Base-by-base conservation (phyloP, 2,329 filamentous ascomycete species). In the Sclerotinia nivalis region DNA sequence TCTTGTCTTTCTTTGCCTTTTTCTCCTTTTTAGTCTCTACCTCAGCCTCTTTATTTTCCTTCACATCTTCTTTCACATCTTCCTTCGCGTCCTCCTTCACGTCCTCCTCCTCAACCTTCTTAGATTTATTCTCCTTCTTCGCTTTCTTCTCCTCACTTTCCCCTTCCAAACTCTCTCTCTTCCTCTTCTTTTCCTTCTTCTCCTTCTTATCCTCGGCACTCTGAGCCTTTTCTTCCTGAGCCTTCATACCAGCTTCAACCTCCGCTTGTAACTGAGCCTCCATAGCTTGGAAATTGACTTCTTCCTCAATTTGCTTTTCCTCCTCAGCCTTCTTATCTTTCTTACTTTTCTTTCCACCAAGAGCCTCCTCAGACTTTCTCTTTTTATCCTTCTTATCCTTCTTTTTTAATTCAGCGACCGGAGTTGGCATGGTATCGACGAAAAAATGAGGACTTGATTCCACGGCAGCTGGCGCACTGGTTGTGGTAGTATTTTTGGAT, bases 311-410 rank as follows among this genome's bases (percentile, higher is more conserved):
- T 96, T 28, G 83, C 83, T 75, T 88, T 87, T 71, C 61, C 10
- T n/a, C 28, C 20, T 56, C 28, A 7, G 22, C 28, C 59, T 92
- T 88, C 83, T 96, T 97, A 74, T 97, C 92, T 34, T 97, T 93
- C 49, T 70, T 69, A 12, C 37, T 31, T 34, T 70, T 67, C 25
- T 43, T 34, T 13, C 31, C 62, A 15, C 4, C n/a, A 4, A 40
- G 28, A 50, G 34, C 12, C n/a, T 50, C 55, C 4, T 67, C 43
- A 13, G 43, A 10, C 37, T 55, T 45, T 28, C 25, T 56, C 37
- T 66, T 66, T 7, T 65, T 60, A 49, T 49, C 50, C 15, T 74
- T 74, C 60, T 71, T 73, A n/a, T 67, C 71, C 59, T 72, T 68
- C 70, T 73, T 74, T 25, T 56, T 43, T 4, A 45, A 40, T 4